These are phyloP conservation scores for Vitis labrusca DNA, from an alignment of 164 flowering plant species.

Conservation along the genomic window DNA sequence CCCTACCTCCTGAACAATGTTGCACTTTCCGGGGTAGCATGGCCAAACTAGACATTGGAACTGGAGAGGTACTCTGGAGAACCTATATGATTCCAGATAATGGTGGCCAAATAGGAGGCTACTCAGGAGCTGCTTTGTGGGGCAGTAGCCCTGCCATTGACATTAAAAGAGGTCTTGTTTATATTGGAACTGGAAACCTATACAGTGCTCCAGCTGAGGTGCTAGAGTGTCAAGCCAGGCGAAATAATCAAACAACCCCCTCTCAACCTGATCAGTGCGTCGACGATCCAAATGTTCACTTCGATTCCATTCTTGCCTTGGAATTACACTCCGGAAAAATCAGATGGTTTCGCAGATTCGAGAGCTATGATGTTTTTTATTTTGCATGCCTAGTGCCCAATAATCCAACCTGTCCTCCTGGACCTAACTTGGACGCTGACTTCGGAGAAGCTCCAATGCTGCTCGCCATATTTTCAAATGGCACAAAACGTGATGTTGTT, in stretches of 20 bases:
- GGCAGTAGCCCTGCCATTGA: slow-evolving; percentile 63
- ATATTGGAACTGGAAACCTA: slow-evolving; percentile 46
- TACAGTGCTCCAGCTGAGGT: slow-evolving; percentile 48
- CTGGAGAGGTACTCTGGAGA: slow-evolving; percentile 37
- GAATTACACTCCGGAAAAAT: slow-evolving; percentile 36
- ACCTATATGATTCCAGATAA: slow-evolving; percentile 46
- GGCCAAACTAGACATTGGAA: slow-evolving; percentile 31
- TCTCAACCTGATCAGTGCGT: slow-evolving; percentile 41
- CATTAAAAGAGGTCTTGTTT: slow-evolving; percentile 27
- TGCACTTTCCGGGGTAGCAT: slow-evolving; percentile 54
- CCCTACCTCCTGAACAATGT: slow-evolving; percentile 26
- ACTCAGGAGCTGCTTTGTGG: slow-evolving; percentile 56
- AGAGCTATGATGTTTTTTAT: slow-evolving; percentile 45
- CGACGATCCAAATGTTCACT: slow-evolving; percentile 28
- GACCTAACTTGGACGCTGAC: slow-evolving; percentile 56
- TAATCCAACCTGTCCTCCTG: slow-evolving; percentile 48
- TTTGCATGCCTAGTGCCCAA: slow-evolving; percentile 32
- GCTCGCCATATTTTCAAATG: slow-evolving; percentile 15
- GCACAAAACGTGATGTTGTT: slow-evolving; percentile 37
- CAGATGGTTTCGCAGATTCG: slow-evolving; percentile 40
- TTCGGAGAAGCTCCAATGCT: slow-evolving; percentile 60
- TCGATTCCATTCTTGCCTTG: slow-evolving; percentile 41
- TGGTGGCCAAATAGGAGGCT: slow-evolving; percentile 32
- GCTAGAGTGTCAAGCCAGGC: slow-evolving; percentile 34
- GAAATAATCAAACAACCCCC: slow-evolving; percentile 38